Evolutionary conservation across 495 filamentous ascomycete species (phyloP).

Genomic region (Annulohypoxylon moriforme): DNA sequence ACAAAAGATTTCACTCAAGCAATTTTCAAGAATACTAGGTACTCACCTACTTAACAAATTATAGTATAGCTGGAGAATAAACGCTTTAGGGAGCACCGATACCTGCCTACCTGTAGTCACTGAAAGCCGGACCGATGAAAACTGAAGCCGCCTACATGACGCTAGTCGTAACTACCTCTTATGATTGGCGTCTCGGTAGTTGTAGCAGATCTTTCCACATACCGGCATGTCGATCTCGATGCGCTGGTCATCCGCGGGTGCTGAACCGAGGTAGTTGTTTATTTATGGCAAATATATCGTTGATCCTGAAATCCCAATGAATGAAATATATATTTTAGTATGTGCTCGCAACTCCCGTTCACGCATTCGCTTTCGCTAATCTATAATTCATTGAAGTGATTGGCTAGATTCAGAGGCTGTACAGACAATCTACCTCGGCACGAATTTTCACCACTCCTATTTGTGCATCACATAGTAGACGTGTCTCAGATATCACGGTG

Average conservation of each 20-base stretch:
- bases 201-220: background rate
- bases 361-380: conserved; percentile 9
- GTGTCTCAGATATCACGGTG: background rate
- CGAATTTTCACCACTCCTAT: background rate
- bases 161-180: background rate
- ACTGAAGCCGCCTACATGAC: background rate
- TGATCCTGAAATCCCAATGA: background rate
- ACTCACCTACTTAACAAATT: too few species aligned
- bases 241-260: background rate
- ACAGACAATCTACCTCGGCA: conserved; percentile 3
- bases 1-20: background rate
- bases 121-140: background rate
- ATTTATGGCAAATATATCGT: conserved; percentile 1
- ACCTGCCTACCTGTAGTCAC: background rate
- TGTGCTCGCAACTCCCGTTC: background rate
- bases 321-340: background rate
- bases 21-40: background rate
- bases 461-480: background rate
- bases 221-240: background rate
- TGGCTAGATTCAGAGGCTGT: background rate
- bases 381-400: background rate
- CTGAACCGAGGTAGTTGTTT: background rate
- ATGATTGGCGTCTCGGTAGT: background rate
- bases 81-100: background rate
- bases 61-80: too few species aligned